Base-by-base conservation (phyloP, 1,139 yeast species). In the Saccharomyces hybrid region DNA sequence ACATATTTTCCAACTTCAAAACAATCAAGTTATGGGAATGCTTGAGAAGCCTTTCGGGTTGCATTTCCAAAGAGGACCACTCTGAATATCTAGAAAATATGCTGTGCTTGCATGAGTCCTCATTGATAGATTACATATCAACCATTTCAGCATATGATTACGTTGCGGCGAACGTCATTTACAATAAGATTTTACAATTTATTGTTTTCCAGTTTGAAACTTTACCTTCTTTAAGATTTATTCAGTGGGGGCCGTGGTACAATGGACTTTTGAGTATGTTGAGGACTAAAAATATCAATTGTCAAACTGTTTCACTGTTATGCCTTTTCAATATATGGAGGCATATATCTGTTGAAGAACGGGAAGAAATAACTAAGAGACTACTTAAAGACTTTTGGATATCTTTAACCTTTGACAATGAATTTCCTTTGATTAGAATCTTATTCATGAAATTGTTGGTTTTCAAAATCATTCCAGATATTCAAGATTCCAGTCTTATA, bases 301-400 rank as follows among this genome's bases (percentile, higher is more conserved):
- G 62, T 31, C 71, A 67, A 52, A 58, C 59, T 7, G 60, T 59
- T 16, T 63, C 67, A 5, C 48, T 68, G 5, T 46, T 63, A 2
- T 61, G 63, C 27, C 48, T 67, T 7, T 69, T 69, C 53, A 70
- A 68, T 52, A 57, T 59, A 3, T 70, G 73, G 73, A 48, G 51
- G 3, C 52, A 44, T 32, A 52, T 69, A 3, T 62, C 70, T 0
- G 5, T 19, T 1, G 48, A 50, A 3, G 34, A 51, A 9, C 58
- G 54, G 32, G 28, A 42, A 5, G 28, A 34, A 3, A 8, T 62
- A 16, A 50, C 57, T 14, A 41, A 49, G 3, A 28, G 47, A 5
- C 34, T 63, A 11, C n/a, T 62, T 0, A 47, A 55, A 13, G 59
- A 59, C 2, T 44, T 57, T 41, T 65, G 68, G 69, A 47, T 52